phyloP scores from a whole-genome alignment of 1,284 basidiomycete species.

The Prillingera fragicola region DNA sequence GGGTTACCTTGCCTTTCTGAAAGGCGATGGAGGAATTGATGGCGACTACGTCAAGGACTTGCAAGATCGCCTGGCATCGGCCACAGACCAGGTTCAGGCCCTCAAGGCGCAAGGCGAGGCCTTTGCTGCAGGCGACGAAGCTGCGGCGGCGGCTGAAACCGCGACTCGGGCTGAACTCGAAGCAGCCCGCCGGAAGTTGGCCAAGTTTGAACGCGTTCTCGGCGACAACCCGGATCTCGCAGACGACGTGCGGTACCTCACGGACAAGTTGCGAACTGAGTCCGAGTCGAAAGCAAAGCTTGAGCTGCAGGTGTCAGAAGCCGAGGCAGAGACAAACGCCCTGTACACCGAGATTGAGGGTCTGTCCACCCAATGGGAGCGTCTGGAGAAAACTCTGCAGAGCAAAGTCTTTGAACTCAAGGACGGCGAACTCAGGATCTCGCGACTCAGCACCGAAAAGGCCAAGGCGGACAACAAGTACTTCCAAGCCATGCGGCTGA shows the following conservation, averaged over 20 bases:
- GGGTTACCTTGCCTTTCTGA: constrained; percentile 66
- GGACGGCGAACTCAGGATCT: constrained; percentile 68
- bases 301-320: constrained; percentile 49
- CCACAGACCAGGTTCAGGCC: constrained; percentile 26
- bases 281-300: constrained; percentile 60
- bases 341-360: constrained; percentile 81
- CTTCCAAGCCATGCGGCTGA: constrained; percentile 82
- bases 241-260: constrained; percentile 54
- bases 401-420: constrained; percentile 78
- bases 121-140: constrained; percentile 17
- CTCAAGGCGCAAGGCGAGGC: constrained; percentile 22
- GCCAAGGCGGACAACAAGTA: constrained; percentile 95
- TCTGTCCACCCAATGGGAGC: constrained; percentile 79
- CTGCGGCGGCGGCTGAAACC: constrained; percentile 15
- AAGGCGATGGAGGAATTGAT: constrained; percentile 57
- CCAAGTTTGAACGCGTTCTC: constrained; percentile 59
- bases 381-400: constrained; percentile 73
- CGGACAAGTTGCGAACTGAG: constrained; percentile 57
- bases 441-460: constrained; percentile 64
- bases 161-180: constrained; percentile 27
- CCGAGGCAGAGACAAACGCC: constrained; percentile 58
- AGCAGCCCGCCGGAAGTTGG: constrained; percentile 49
- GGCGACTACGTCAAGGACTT: constrained; percentile 61
- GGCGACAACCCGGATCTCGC: constrained; percentile 54
- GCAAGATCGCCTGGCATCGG: constrained; percentile 54